Percentiles rank a stretch among this genome's conserved stretches.
Evolutionary conservation across 1,139 yeast genomes (phyloP).

Genomic region (Geotrichum phurueaensis): DNA sequence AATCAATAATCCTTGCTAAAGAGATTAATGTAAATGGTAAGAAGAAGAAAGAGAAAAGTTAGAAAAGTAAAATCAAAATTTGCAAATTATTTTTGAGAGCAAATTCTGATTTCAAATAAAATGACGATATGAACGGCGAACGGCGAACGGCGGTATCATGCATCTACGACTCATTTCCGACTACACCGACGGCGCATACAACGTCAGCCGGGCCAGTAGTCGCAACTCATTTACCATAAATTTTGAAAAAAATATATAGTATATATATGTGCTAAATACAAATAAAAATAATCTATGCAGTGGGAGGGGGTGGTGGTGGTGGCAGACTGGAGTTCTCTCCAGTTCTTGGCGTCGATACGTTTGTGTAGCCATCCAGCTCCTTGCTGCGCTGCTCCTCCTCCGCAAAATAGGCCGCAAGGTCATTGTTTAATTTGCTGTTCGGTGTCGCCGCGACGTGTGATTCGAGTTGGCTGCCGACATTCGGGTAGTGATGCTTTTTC

Average conservation of each 20-base stretch:
- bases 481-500: slow-evolving; percentile 12
- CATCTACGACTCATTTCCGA: not conserved
- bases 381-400: slow-evolving; percentile 35
- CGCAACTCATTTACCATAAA: not conserved
- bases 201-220: not conserved
- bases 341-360: not conserved
- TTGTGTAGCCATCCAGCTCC: slow-evolving; percentile 21
- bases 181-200: not conserved
- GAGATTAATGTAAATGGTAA: no score
- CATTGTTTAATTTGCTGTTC: slow-evolving; percentile 19
- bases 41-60: not conserved
- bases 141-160: not conserved
- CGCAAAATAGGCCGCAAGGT: slow-evolving; percentile 34
- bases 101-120: not conserved
- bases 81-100: not conserved
- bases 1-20: no score
- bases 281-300: not conserved
- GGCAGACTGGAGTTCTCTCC: not conserved
- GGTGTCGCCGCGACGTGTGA: slow-evolving; percentile 1
- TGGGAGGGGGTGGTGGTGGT: slow-evolving; percentile 9
- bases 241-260: not conserved
- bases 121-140: not conserved
- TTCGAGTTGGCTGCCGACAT: slow-evolving; percentile 9
- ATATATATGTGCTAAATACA: not conserved
- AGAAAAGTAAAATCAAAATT: no score